These are phyloP conservation scores for Astrephomene gubernaculifera DNA, from an alignment of 139 green algal species.

Conservation along the genomic window DNA sequence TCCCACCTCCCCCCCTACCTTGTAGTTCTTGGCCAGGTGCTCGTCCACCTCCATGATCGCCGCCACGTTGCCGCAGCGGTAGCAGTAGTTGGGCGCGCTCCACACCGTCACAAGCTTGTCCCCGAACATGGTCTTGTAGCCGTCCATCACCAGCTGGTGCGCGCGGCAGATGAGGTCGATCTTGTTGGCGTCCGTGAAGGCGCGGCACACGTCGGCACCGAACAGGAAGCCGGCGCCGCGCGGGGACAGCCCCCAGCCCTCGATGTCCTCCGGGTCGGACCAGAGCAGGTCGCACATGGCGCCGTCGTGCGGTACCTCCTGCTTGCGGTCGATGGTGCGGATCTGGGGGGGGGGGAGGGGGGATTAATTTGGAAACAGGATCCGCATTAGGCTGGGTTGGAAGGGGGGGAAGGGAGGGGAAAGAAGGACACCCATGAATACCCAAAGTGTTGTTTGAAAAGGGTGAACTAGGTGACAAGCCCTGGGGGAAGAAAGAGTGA, in stretches of 20 bases:
- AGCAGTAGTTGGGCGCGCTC: constrained; percentile 99
- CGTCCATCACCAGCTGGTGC: constrained; percentile 97
- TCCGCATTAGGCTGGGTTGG: too few species aligned
- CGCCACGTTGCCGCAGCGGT: constrained; percentile 98
- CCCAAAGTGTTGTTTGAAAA: too few species aligned
- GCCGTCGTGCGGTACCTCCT: constrained; percentile 98
- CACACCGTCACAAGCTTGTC: constrained; percentile 97
- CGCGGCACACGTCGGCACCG: constrained; percentile 88
- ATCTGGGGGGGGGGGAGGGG: constrained; percentile 76
- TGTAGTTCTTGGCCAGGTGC: constrained; percentile 89
- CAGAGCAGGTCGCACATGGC: constrained; percentile 99
- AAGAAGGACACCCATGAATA: too few species aligned
- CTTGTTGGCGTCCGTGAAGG: constrained; percentile 83
- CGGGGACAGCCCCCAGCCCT: constrained; percentile 93
- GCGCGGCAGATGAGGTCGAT: constrained; percentile 90
- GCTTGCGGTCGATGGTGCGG: constrained; percentile 96
- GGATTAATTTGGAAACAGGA: too few species aligned
- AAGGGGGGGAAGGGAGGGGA: not conserved
- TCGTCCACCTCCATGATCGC: constrained; percentile 98
- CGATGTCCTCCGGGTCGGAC: constrained; percentile 97
- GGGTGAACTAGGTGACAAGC: too few species aligned
- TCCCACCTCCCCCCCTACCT: constrained; percentile 67
- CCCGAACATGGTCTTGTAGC: constrained; percentile 99
- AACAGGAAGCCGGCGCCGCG: constrained; percentile 95
- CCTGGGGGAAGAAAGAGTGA: too few species aligned